Evolutionary conservation across 768 basidiomycete species (phyloP).

Genomic region (Termitomyces sp.): DNA sequence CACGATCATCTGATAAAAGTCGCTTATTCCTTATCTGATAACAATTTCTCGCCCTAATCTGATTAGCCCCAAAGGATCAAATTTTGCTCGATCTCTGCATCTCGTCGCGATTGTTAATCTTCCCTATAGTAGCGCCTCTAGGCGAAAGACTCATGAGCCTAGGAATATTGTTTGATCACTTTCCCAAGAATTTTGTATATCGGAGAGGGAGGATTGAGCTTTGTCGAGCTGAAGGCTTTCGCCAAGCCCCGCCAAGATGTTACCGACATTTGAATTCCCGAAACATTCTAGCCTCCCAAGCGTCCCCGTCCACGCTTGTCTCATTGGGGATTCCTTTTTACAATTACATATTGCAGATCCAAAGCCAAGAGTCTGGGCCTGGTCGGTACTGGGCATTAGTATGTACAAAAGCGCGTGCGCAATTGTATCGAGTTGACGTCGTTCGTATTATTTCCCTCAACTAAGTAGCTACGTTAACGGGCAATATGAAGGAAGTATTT

Average conservation of each 20-base stretch:
- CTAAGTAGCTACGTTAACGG: background rate
- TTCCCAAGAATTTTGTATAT: background rate
- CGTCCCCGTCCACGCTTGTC: background rate
- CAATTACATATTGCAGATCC: background rate
- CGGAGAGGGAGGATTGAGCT: background rate
- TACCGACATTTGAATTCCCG: background rate
- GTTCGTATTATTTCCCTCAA: background rate
- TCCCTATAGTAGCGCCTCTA: no score
- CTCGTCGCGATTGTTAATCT: no score
- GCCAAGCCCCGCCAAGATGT: background rate
- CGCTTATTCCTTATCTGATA: slow-evolving; percentile 22
- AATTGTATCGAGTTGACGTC: no score
- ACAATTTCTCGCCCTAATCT: slow-evolving; percentile 12
- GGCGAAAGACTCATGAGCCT: background rate
- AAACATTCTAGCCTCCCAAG: background rate
- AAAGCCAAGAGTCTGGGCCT: background rate
- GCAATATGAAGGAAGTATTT: background rate
- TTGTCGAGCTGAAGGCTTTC: no score
- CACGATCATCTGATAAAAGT: slow-evolving; percentile 23
- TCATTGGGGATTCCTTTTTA: background rate
- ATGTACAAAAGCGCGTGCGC: no score
- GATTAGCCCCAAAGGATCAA: slow-evolving; percentile 12
- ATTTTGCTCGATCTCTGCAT: background rate
- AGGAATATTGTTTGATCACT: no score
- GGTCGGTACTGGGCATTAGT: no score